A percentile compares a stretch with the other conserved stretches of the same genome.
phyloP scores from a whole-genome alignment of 2,329 filamentous ascomycete species.

The Arthrobotrys sphaeroides region DNA sequence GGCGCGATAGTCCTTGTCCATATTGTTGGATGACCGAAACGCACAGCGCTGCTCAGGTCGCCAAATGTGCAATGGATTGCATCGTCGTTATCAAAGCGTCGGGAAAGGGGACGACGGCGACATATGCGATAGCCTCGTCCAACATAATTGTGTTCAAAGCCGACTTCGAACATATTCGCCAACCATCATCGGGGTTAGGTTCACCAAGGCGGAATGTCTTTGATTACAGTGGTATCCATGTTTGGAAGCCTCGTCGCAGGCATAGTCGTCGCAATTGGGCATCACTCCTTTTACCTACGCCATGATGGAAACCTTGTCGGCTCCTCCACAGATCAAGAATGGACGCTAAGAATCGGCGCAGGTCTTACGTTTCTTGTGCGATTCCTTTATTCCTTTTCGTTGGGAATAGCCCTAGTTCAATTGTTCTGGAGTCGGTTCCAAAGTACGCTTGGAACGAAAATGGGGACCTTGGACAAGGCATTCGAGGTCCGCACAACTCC shows the following conservation, averaged over 20 bases:
- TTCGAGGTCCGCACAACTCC: conserved; percentile 29
- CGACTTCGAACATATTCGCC: neutral
- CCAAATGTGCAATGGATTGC: conserved; percentile 3
- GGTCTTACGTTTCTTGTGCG: conserved; percentile 29
- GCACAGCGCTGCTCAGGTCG: neutral
- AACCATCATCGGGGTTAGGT: neutral
- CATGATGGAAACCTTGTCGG: conserved; percentile 15
- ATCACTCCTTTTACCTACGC: conserved; percentile 34
- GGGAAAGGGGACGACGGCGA: neutral
- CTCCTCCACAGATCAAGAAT: conserved; percentile 17
- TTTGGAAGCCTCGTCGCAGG: conserved; percentile 20
- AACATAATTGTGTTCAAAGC: neutral
- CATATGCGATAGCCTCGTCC: neutral
- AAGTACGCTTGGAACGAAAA: neutral
- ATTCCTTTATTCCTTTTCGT: conserved; percentile 26
- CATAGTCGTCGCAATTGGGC: conserved; percentile 23
- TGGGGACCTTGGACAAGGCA: conserved; percentile 1
- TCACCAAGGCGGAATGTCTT: neutral
- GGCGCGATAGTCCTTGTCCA: neutral
- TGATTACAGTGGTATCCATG: conserved; percentile 10
- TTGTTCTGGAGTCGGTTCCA: conserved; percentile 26
- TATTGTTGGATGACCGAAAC: conserved; percentile 1
- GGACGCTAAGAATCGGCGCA: conserved; percentile 25
- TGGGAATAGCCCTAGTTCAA: conserved; percentile 19
- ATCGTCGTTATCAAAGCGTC: neutral